These are phyloP conservation scores for Pseudocercospora cruenta DNA, from an alignment of 2,329 filamentous ascomycete genomes.

Conservation along the genomic window DNA sequence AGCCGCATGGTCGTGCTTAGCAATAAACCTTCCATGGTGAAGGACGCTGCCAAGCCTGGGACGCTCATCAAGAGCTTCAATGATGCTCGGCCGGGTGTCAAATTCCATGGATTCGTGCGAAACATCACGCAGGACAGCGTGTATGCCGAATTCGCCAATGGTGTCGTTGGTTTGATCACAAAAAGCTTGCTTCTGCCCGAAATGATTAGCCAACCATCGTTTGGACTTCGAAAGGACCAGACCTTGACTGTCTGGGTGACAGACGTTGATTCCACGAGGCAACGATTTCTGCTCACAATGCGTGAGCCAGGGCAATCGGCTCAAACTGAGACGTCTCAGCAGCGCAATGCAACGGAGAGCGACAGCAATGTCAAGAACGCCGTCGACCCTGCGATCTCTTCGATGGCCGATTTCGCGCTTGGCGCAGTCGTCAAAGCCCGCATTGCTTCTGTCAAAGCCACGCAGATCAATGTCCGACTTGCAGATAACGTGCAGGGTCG, in stretches of 20 bases:
- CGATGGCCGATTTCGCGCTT: slow-evolving; percentile 72
- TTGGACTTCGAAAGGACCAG: slow-evolving; percentile 77
- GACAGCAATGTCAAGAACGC: slow-evolving; percentile 54
- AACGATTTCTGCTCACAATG: slow-evolving; percentile 70
- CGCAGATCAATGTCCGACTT: slow-evolving; percentile 88
- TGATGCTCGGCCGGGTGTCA: slow-evolving; percentile 69
- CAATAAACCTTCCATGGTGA: slow-evolving; percentile 80
- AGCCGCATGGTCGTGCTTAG: slow-evolving; percentile 76
- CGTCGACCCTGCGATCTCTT: slow-evolving; percentile 66
- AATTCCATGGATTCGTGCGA: slow-evolving; percentile 77
- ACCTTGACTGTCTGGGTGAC: slow-evolving; percentile 73
- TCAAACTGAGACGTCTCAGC: slow-evolving; percentile 1
- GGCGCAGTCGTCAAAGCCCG: slow-evolving; percentile 76
- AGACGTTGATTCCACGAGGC: slow-evolving; percentile 70
- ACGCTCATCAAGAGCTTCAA: slow-evolving; percentile 72
- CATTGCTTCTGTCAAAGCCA: slow-evolving; percentile 83
- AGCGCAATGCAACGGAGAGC: neutral
- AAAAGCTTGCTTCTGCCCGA: slow-evolving; percentile 77
- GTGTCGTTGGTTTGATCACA: slow-evolving; percentile 76
- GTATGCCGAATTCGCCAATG: slow-evolving; percentile 85
- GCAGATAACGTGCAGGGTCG: slow-evolving; percentile 89
- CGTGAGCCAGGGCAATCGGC: slow-evolving; percentile 41
- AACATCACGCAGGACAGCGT: slow-evolving; percentile 80
- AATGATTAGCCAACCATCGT: slow-evolving; percentile 68
- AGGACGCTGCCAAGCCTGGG: slow-evolving; percentile 68